Base-by-base conservation (phyloP, 331 rosid genomes). In the Quercus lobata region DNA sequence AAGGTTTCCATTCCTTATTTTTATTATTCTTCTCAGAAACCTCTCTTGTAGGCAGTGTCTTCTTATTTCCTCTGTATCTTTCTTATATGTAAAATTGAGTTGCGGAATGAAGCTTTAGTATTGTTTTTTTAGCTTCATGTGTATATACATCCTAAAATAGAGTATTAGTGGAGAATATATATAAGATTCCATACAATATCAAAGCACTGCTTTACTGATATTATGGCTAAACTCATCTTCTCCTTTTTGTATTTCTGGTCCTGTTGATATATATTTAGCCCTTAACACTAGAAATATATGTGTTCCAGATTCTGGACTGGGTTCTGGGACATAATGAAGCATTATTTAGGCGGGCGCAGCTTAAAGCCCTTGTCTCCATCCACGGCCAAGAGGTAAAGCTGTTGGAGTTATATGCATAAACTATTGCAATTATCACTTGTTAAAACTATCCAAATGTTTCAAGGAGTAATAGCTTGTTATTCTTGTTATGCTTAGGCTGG, bases 291-390 rank as follows among this genome's bases (percentile, higher is more conserved):
- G 73, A 65, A 75, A 54, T 55, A 18, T 70, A 27, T 19, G 62
- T 41, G 37, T 75, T 89, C 75, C 92, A 93, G 99, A 84, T 96
- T 82, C 83, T 96, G 79, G 99, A 96, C 55, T 81, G 83, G 68
- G 79, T 90, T 69, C 88, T 93, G 75, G 98, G 99, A 61, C 99
- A 96, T 73, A 89, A 96, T 73, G 98, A 93, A 69, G 99, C 94
- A 16, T 85, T 96, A 60, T 93, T 93, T 83, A 88, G 98, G 88
- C 92, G 99, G 57, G 94, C 99, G 74, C 98, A 96, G 83, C 81
- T 96, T 71, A 96, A 96, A 87, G 99, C 87, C 80, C 97, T 96
- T 68, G 98, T 96, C 73, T 84, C 93, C 91, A 96, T 96, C 73
- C 99, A 96, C 73, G 5, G 99, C 84, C 85, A 80, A 84, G 99